A percentile compares a stretch with the other conserved stretches of the same genome.
Evolutionary conservation across 306 rosid species (phyloP).

Genomic region (Mimosa bimucronata): DNA sequence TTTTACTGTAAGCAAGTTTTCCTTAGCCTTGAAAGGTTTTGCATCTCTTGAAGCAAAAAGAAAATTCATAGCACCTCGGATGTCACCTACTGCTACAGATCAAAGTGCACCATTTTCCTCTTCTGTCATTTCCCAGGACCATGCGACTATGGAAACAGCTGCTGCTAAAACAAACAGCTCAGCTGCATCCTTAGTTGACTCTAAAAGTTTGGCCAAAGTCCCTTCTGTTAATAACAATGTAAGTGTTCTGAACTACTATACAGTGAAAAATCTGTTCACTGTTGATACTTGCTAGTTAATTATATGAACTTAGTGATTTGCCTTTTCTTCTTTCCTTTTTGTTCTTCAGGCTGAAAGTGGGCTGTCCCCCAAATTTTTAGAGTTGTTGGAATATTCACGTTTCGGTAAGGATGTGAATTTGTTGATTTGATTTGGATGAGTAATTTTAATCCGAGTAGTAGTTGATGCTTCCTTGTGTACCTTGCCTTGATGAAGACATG

Average conservation of each 20-base stretch:
- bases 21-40: conserved; percentile 77
- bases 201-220: conserved; percentile 31
- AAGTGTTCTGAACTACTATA: conserved; percentile 38
- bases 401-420: conserved; percentile 49
- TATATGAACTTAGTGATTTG: not conserved
- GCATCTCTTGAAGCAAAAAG: conserved; percentile 94
- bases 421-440: conserved; percentile 32
- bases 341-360: conserved; percentile 53
- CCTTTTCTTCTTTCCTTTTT: conserved; percentile 2
- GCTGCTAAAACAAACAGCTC: conserved; percentile 42
- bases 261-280: conserved; percentile 18
- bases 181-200: conserved; percentile 38
- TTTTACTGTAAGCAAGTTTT: conserved; percentile 36
- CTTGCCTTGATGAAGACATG: conserved; percentile 39
- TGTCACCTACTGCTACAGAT: conserved; percentile 57
- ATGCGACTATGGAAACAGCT: conserved; percentile 40
- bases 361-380: conserved; percentile 42
- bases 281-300: conserved; percentile 3
- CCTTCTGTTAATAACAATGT: conserved; percentile 50
- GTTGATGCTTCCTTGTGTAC: conserved; percentile 40
- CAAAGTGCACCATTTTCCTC: conserved; percentile 47
- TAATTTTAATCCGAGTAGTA: conserved; percentile 25
- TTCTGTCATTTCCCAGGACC: conserved; percentile 48
- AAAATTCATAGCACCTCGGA: conserved; percentile 81
- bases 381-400: conserved; percentile 44